phyloP scores from a whole-genome alignment of 768 basidiomycete genomes.

The Leucocoprinus sp. region DNA sequence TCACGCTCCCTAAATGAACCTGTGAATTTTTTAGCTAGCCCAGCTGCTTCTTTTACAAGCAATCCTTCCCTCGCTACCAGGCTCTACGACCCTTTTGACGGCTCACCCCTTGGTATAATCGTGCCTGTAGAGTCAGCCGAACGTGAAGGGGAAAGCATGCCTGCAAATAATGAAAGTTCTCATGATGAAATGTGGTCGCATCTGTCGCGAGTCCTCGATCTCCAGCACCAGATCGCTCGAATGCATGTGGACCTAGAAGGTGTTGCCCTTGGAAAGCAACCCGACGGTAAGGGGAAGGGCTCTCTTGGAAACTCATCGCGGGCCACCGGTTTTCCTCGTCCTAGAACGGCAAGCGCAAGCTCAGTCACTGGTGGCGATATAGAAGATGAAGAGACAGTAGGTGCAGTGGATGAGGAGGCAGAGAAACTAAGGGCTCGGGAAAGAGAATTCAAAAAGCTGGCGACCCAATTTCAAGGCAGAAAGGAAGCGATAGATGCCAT shows the following conservation, averaged over 20 bases:
- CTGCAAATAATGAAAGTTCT: not conserved
- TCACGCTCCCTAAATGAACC: conserved; percentile 6
- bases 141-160: not conserved
- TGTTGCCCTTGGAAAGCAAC: conserved; percentile 33
- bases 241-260: conserved; percentile 75
- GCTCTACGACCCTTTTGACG: conserved; percentile 24
- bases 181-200: conserved; percentile 55
- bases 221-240: conserved; percentile 64
- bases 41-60: conserved; percentile 1
- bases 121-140: not conserved
- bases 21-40: not conserved
- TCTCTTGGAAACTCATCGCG: conserved; percentile 9
- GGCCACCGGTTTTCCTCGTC: not conserved
- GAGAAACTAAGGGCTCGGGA: conserved; percentile 49
- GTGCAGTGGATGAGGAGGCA: conserved; percentile 46
- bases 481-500: conserved; percentile 63
- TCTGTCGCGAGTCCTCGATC: conserved; percentile 57
- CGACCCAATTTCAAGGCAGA: conserved; percentile 60
- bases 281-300: conserved; percentile 19
- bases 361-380: conserved; percentile 23
- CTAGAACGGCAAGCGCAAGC: conserved; percentile 17
- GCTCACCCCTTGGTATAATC: conserved; percentile 17
- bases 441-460: conserved; percentile 59
- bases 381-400: conserved; percentile 42
- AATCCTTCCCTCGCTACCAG: conserved; percentile 11